These are phyloP conservation scores for Barnettozyma siamensis DNA, from an alignment of 805 yeast species.

Conservation along the genomic window DNA sequence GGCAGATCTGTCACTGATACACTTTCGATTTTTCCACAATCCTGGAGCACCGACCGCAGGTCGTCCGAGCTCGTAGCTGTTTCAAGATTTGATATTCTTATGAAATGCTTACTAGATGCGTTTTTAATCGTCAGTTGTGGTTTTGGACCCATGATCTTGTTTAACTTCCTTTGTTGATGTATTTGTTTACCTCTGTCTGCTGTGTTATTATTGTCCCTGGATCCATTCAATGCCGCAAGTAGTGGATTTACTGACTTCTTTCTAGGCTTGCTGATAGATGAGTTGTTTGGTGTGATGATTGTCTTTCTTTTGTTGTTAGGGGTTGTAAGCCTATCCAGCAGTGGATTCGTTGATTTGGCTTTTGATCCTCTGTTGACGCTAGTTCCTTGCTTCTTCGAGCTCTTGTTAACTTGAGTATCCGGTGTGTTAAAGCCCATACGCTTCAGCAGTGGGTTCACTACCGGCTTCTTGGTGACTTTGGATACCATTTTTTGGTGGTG, in stretches of 20 bases:
- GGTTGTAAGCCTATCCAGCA: neutral
- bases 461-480: neutral
- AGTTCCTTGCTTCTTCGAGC: neutral
- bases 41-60: slow-evolving; percentile 22
- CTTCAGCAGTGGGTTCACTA: slow-evolving; percentile 5
- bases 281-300: neutral
- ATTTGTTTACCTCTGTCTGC: neutral
- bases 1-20: slow-evolving; percentile 31
- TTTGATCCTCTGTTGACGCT: neutral
- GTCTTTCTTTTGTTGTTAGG: neutral
- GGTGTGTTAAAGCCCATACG: neutral
- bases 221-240: slow-evolving; percentile 4
- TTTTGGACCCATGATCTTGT: slow-evolving; percentile 1
- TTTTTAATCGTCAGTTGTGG: slow-evolving; percentile 17
- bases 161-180: neutral
- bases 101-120: slow-evolving; percentile 19
- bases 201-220: slow-evolving; percentile 1
- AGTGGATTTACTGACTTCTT: slow-evolving; percentile 8
- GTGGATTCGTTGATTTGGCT: slow-evolving; percentile 1
- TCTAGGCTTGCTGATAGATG: neutral
- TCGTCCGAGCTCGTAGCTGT: slow-evolving; percentile 28
- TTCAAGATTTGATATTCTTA: slow-evolving; percentile 28
- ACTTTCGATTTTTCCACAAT: slow-evolving; percentile 20
- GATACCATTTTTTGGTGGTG: neutral
- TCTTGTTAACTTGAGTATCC: neutral